Evolutionary conservation across 495 filamentous ascomycete genomes (phyloP).

Genomic region (Tuber melanosporum): DNA sequence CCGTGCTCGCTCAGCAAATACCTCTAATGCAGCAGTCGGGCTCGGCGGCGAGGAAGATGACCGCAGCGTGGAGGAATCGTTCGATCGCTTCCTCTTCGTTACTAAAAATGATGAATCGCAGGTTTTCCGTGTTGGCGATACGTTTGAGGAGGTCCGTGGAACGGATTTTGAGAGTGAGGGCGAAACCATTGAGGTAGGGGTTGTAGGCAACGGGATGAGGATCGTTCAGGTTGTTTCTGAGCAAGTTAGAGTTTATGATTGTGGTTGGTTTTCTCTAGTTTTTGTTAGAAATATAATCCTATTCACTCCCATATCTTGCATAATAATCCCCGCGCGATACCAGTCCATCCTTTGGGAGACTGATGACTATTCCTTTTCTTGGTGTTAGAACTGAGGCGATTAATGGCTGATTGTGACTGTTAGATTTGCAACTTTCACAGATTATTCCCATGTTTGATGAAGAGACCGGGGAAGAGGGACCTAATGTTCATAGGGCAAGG

Average conservation of each 20-base stretch:
- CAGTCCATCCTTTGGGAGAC: background rate
- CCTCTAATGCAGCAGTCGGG: conserved; percentile 16
- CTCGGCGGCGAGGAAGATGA: conserved; percentile 38
- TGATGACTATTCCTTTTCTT: background rate
- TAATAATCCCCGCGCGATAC: background rate
- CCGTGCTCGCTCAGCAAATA: conserved; percentile 41
- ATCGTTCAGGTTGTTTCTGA: conserved; percentile 78
- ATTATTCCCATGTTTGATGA: conserved; percentile 88
- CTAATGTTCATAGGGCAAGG: conserved; percentile 69
- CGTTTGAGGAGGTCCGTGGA: conserved; percentile 58
- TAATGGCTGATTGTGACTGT: conserved; percentile 12
- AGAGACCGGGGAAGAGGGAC: conserved; percentile 67
- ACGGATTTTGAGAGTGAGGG: conserved; percentile 88
- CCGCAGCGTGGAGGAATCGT: conserved; percentile 47
- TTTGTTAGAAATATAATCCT: conserved; percentile 6
- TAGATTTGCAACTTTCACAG: conserved; percentile 77
- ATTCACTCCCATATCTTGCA: background rate
- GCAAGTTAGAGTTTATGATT: conserved; percentile 82
- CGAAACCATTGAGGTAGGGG: conserved; percentile 71
- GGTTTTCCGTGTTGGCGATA: conserved; percentile 45
- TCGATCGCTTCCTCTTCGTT: conserved; percentile 64
- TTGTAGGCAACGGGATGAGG: conserved; percentile 63
- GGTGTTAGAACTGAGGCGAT: conserved; percentile 10
- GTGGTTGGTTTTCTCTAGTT: conserved; percentile 52
- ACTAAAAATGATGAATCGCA: conserved; percentile 52